Conservation (phyloP, 2,329 filamentous ascomycete genomes). For the Graphilbum sp. region DNA sequence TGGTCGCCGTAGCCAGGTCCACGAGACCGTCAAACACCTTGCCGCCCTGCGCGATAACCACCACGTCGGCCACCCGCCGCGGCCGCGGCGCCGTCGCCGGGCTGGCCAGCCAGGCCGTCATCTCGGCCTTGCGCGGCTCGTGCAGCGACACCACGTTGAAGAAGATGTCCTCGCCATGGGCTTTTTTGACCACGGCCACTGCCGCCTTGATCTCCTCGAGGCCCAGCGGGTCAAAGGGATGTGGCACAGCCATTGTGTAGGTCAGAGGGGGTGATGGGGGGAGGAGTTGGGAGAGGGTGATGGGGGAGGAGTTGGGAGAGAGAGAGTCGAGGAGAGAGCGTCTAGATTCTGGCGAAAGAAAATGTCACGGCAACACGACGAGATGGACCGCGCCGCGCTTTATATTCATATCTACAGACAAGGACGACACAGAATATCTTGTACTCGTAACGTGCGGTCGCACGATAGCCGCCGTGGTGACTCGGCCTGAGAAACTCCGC, state of each 20-base stretch:
- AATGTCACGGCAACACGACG: no score
- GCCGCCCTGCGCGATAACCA: conserved; percentile 63
- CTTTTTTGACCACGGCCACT: conserved; percentile 50
- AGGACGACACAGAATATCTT: no score
- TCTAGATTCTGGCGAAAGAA: no score
- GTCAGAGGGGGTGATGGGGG: neutral
- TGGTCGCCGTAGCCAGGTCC: conserved; percentile 48
- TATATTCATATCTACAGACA: no score
- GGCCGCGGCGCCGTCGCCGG: conserved; percentile 46
- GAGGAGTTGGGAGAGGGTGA: neutral
- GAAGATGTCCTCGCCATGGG: conserved; percentile 52
- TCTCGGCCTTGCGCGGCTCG: conserved; percentile 72
- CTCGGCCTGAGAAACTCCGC: neutral
- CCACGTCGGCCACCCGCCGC: conserved; percentile 60
- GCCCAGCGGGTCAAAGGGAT: conserved; percentile 67
- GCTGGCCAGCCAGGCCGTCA: conserved; percentile 62
- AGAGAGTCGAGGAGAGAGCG: no score
- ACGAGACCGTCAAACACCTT: conserved; percentile 74
- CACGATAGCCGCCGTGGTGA: no score
- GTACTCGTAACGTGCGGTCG: no score
- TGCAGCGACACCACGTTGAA: conserved; percentile 79
- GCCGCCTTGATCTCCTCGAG: conserved; percentile 56
- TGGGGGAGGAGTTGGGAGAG: no score
- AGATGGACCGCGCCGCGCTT: no score
- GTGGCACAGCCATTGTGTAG: conserved; percentile 18